These are phyloP conservation scores for Fusarium oxysporum DNA, from an alignment of 2,329 filamentous ascomycete species.

Conservation along the genomic window DNA sequence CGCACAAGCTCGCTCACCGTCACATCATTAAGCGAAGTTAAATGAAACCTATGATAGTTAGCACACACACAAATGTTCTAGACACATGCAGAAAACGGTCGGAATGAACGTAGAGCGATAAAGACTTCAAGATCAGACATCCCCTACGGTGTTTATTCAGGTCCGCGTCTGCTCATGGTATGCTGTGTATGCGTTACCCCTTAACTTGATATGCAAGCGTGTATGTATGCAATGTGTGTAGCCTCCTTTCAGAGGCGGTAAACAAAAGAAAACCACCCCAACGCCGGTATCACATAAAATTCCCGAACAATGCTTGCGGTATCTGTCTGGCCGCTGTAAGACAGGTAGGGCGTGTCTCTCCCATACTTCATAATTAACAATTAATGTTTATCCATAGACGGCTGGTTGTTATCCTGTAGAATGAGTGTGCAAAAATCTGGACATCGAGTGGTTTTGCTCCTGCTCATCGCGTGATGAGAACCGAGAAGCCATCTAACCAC, in stretches of 20 bases:
- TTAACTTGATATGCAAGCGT: slow-evolving; percentile 23
- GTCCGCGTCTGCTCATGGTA: slow-evolving; percentile 29
- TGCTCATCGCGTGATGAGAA: slow-evolving; percentile 69
- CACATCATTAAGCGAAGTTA: not conserved
- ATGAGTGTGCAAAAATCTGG: slow-evolving; percentile 27
- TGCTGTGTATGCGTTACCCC: slow-evolving; percentile 28
- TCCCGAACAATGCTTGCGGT: slow-evolving; percentile 21
- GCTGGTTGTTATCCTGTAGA: slow-evolving; percentile 15
- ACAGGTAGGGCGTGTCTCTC: slow-evolving; percentile 11
- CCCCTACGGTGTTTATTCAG: slow-evolving; percentile 27
- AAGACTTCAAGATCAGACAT: slow-evolving; percentile 1
- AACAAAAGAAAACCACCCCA: slow-evolving; percentile 29
- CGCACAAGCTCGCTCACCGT: slow-evolving; percentile 20
- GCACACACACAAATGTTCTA: not conserved
- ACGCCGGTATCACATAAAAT: slow-evolving; percentile 34
- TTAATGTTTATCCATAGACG: slow-evolving; percentile 27
- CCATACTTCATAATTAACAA: slow-evolving; percentile 21
- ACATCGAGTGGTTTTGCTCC: not conserved
- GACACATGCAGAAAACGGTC: not conserved
- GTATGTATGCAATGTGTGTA: slow-evolving; percentile 26
- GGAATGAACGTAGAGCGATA: not conserved
- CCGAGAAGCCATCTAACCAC: slow-evolving; percentile 88
- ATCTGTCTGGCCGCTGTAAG: slow-evolving; percentile 20
- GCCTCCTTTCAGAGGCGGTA: slow-evolving; percentile 18
- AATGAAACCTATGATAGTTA: not conserved